phyloP scores from a whole-genome alignment of 2,329 filamentous ascomycete species.

The Colletotrichum sp. region DNA sequence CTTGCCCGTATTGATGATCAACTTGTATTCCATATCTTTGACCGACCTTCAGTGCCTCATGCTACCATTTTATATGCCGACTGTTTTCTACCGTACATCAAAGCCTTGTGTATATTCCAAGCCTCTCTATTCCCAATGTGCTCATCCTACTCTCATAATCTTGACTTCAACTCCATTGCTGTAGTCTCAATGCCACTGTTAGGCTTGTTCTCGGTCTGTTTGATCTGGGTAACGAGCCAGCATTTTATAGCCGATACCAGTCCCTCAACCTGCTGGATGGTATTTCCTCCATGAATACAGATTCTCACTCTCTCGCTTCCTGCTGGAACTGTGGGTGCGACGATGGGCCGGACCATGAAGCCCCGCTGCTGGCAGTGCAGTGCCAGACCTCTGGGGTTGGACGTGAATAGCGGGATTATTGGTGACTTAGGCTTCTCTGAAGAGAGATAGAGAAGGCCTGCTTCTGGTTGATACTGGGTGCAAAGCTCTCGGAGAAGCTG shows the following conservation, averaged over 20 bases:
- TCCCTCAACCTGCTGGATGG: slow-evolving; percentile 57
- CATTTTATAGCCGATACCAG: slow-evolving; percentile 51
- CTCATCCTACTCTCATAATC: neutral
- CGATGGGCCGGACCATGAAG: slow-evolving; percentile 68
- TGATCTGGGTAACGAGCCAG: slow-evolving; percentile 42
- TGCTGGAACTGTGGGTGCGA: slow-evolving; percentile 69
- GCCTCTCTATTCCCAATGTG: neutral
- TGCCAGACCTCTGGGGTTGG: slow-evolving; percentile 62
- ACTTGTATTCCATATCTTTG: neutral
- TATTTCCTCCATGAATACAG: slow-evolving; percentile 73
- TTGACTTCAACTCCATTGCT: neutral
- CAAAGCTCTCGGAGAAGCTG: slow-evolving; percentile 44
- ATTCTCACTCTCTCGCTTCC: slow-evolving; percentile 69
- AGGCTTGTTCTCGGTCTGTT: neutral
- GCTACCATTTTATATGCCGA: neutral
- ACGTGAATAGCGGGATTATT: slow-evolving; percentile 68
- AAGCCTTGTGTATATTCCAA: neutral
- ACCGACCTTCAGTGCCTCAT: neutral
- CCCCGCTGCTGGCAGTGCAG: slow-evolving; percentile 62
- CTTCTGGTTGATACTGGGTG: slow-evolving; percentile 7
- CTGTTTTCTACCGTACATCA: neutral
- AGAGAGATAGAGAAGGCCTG: slow-evolving; percentile 38
- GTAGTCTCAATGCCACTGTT: neutral
- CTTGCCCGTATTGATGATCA: neutral
- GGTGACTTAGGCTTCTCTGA: slow-evolving; percentile 55